Base-by-base conservation (phyloP, 306 rosid species). In the Medicago ruthenica region DNA sequence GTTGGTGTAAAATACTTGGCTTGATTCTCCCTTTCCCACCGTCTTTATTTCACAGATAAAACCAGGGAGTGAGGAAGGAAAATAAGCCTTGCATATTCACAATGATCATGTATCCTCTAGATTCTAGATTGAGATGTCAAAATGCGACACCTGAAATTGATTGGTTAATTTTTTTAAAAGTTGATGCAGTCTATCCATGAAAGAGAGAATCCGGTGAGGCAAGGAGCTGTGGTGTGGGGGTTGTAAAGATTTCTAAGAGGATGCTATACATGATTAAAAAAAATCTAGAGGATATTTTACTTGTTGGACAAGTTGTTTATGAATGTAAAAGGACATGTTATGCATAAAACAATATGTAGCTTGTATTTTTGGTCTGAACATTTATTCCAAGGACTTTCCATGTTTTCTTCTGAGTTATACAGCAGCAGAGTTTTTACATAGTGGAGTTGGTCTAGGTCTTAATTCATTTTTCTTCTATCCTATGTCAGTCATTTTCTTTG, bases 291-390 rank as follows among this genome's bases (percentile, higher is more conserved):
- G 54, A 41, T 66, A 40, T 11, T 66, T 41, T 41, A 78, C 71
- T 71, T 37, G 57, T 62, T 18, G 34, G 60, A n/a, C 77, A 39
- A 16, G 67, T 40, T 79, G 41, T 12, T 71, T 48, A 47, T 69
- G 50, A 71, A 51, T 16, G 22, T 63, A 63, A 79, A 78, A n/a
- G 44, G 48, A 11, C 48, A 61, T 77, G 61, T 61, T 79, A 22
- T 61, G 77, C 31, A 57, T 31, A 77, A 41, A 62, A 0, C 9
- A 9, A 58, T 4, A 18, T 27, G 20, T 60, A 69, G 36, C 40
- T 60, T 45, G 7, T 44, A 44, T 45, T 68, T 77, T 62, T 22
- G 3, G 64, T 59, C 36, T 60, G 18, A 78, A 36, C 39, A 36
- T 59, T 77, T 44, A 59, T 60, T 70, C 65, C 21, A 47, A 60